Percentiles rank a stretch among this genome's conserved stretches.
Conservation (phyloP, 352 stramenopile species). For the Globisporangium barbulae region DNA sequence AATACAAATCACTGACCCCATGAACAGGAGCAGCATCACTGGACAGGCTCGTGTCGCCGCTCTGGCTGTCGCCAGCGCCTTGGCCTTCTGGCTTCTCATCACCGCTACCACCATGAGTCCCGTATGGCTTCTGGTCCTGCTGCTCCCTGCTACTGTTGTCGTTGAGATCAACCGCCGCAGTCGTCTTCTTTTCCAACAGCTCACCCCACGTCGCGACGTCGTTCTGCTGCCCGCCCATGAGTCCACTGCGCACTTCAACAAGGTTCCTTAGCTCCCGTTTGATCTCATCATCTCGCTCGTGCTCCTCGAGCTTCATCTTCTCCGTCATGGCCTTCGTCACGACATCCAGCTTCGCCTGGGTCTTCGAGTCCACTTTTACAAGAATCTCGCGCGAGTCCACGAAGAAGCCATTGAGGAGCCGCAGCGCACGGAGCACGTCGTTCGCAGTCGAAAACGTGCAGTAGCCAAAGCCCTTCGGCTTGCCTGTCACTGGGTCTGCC, state of each 20-base stretch:
- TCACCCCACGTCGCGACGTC: slow-evolving; percentile 31
- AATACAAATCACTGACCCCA: slow-evolving; percentile 11
- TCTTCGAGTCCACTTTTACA: slow-evolving; percentile 37
- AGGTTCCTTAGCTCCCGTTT: slow-evolving; percentile 23
- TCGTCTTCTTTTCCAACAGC: slow-evolving; percentile 18
- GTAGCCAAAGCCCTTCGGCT: slow-evolving; percentile 46
- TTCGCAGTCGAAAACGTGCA: slow-evolving; percentile 30
- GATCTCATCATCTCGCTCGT: slow-evolving; percentile 24
- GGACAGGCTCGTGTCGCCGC: background rate
- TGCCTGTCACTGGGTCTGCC: slow-evolving; percentile 36
- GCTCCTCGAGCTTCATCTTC: slow-evolving; percentile 21
- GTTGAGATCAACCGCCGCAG: background rate
- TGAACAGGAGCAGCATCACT: slow-evolving; percentile 7
- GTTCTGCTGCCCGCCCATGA: slow-evolving; percentile 35
- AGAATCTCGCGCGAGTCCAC: slow-evolving; percentile 44
- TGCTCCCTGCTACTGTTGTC: background rate
- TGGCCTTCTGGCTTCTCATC: background rate
- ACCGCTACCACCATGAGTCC: background rate
- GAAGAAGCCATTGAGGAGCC: slow-evolving; percentile 39
- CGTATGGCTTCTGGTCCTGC: background rate
- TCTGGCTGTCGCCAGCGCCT: background rate
- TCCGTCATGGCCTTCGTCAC: slow-evolving; percentile 26
- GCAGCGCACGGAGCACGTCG: slow-evolving; percentile 43
- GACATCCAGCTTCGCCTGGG: slow-evolving; percentile 31
- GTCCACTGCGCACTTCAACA: slow-evolving; percentile 29